Evolutionary conservation across 257 asterid genomes (phyloP), one percentile per base, ranked within the genome.

Genomic region (Solanum chiquidenum): DNA sequence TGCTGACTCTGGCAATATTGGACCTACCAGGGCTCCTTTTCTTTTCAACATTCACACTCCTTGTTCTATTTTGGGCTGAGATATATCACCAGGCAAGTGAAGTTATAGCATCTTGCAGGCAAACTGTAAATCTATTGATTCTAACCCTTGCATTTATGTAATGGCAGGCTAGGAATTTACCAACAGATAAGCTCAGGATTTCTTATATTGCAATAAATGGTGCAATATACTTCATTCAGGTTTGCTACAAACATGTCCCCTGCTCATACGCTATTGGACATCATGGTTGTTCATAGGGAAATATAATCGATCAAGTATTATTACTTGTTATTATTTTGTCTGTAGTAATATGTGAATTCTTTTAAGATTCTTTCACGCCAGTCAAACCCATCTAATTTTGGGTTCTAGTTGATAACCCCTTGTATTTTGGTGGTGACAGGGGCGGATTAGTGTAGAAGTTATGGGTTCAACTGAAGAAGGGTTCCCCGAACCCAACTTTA

Each of bases 51-150:
- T 96, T 92, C 89, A 93, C 98, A 44, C 98, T 96, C 89, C 98
- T 95, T 89, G 97, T 94, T 86, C 95, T 96, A 83, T 96, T 96
- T 84, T 96, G 99, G 99, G 99, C 99, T 9, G 99, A 95, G 92
- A 94, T 96, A 90, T 96, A 96, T 91, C 98, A 96, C 91, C 99
- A 96, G 96, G 99, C 94, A 88, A 89, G 92, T 88, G 62, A 83
- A 89, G 88, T 66, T 60, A 25, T 46, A 82, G 42, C 29, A 18
- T 82, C 69, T n/a, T 29, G 20, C 85, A 29, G 10, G 85, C 85
- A 31, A 49, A 80, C 40, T 82, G 68, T 31, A 87, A 88, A 76
- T 49, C 31, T 74, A 9, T 71, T 71, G 23, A 38, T 89, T 89
- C 88, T 92, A 89, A 60, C 66, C 76, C 88, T 83, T 42, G 46